A percentile compares a stretch with the other conserved stretches of the same genome.
Conservation (phyloP, 2,329 filamentous ascomycete species). For the Aspergillus melleus region DNA sequence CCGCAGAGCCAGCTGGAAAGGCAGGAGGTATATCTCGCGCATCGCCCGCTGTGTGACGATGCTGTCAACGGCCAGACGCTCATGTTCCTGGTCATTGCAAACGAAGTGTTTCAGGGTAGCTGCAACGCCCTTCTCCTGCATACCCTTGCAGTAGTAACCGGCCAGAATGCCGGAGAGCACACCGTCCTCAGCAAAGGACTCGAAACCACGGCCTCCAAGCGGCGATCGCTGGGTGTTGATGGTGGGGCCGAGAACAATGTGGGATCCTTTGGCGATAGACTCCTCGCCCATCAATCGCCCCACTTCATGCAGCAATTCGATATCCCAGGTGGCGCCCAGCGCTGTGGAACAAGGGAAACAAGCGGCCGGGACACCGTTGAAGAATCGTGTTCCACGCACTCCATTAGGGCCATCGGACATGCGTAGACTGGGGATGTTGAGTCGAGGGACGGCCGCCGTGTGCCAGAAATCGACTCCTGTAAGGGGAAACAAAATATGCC, state of each 20-base stretch:
- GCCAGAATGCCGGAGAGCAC: constrained; percentile 73
- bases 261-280: constrained; percentile 69
- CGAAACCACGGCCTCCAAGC: constrained; percentile 81
- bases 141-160: constrained; percentile 68
- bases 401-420: constrained; percentile 71
- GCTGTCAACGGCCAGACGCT: constrained; percentile 44
- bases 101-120: constrained; percentile 72
- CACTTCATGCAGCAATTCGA: constrained; percentile 66
- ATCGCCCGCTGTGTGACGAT: constrained; percentile 54
- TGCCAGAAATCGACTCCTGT: constrained; percentile 64
- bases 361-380: constrained; percentile 68
- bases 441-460: constrained; percentile 62
- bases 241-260: constrained; percentile 73
- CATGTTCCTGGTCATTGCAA: constrained; percentile 49
- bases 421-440: constrained; percentile 65
- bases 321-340: constrained; percentile 77
- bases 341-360: constrained; percentile 78
- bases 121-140: constrained; percentile 71
- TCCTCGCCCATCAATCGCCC: constrained; percentile 72
- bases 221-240: constrained; percentile 81
- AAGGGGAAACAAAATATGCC: background rate
- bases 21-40: constrained; percentile 63
- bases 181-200: constrained; percentile 83
- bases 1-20: constrained; percentile 62
- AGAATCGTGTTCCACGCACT: constrained; percentile 67